Evolutionary conservation across 345 rosid genomes (phyloP).

Genomic region (Camelina hispida): DNA sequence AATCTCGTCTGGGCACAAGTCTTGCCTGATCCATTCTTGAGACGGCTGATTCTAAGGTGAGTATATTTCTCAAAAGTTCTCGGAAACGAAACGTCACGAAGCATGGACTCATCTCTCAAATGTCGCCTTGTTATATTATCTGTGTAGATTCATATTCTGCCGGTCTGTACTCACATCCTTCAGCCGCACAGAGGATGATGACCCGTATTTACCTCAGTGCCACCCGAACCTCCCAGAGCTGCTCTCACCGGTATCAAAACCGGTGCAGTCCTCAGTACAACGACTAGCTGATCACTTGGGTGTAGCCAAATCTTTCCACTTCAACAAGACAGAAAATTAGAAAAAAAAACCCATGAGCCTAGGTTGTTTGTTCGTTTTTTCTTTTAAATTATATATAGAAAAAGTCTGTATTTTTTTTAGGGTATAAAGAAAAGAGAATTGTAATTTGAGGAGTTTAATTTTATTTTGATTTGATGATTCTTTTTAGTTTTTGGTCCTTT

Average conservation of each 20-base stretch:
- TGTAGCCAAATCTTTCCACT: conserved; percentile 65
- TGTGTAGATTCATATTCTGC: conserved; percentile 88
- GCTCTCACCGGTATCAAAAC: conserved; percentile 58
- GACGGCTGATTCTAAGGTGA: conserved; percentile 91
- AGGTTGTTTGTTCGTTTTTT: conserved; percentile 32
- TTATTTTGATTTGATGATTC: conserved; percentile 38
- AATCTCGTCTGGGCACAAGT: conserved; percentile 97
- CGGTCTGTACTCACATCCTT: conserved; percentile 64
- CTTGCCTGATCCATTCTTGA: conserved; percentile 81
- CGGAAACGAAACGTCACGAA: not conserved
- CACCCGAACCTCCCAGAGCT: conserved; percentile 74
- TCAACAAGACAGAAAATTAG: conserved; percentile 37
- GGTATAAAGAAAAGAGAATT: conserved; percentile 34
- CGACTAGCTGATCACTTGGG: conserved; percentile 68
- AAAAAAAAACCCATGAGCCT: conserved; percentile 8
- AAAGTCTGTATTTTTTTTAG: conserved; percentile 40
- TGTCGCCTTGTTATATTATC: not conserved
- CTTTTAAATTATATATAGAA: not conserved
- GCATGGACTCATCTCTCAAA: not conserved
- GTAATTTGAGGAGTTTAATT: conserved; percentile 35
- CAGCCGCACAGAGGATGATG: conserved; percentile 52
- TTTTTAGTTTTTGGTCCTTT: conserved; percentile 23
- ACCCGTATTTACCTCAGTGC: conserved; percentile 75
- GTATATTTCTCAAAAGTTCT: not conserved
- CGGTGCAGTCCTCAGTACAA: conserved; percentile 56